A percentile compares a stretch with the other conserved stretches of the same genome.
phyloP scores from a whole-genome alignment of 306 rosid species.

The Gastrolobium villosum region DNA sequence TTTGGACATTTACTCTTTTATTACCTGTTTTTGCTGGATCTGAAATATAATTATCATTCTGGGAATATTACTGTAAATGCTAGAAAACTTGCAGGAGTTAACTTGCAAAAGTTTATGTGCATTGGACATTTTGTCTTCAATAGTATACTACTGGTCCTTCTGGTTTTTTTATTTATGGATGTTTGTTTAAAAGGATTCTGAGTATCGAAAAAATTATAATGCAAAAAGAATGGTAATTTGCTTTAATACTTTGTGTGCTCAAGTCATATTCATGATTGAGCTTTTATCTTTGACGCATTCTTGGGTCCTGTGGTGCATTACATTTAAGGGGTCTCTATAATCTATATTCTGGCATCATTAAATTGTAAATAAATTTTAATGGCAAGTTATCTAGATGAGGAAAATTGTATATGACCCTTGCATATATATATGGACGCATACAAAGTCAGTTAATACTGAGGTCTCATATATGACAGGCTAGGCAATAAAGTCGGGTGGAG shows the following conservation, averaged over 20 bases:
- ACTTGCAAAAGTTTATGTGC: neutral
- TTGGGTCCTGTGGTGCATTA: conserved; percentile 18
- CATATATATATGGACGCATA: neutral
- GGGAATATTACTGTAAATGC: conserved; percentile 20
- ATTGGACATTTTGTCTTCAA: conserved; percentile 1
- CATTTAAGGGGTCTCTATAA: neutral
- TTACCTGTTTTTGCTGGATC: neutral
- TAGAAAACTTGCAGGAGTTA: neutral
- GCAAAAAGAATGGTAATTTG: conserved; percentile 18
- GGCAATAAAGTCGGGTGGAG: conserved; percentile 55
- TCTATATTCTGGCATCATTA: conserved; percentile 14
- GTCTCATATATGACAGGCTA: conserved; percentile 56
- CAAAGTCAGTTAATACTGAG: conserved; percentile 31
- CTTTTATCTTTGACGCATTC: conserved; percentile 27
- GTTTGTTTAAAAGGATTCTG: neutral
- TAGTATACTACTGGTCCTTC: conserved; percentile 6
- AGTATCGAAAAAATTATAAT: neutral
- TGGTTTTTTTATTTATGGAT: conserved; percentile 11
- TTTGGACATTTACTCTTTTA: neutral
- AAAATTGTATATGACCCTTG: neutral
- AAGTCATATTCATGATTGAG: neutral
- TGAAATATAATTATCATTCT: conserved; percentile 19
- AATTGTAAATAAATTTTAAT: conserved; percentile 9
- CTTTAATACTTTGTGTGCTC: neutral
- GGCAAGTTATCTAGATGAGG: conserved; percentile 2